Evolutionary conservation across 768 basidiomycete species (phyloP), one percentile per base, ranked within the genome.

Genomic region (Phlegmacium glaucopus): DNA sequence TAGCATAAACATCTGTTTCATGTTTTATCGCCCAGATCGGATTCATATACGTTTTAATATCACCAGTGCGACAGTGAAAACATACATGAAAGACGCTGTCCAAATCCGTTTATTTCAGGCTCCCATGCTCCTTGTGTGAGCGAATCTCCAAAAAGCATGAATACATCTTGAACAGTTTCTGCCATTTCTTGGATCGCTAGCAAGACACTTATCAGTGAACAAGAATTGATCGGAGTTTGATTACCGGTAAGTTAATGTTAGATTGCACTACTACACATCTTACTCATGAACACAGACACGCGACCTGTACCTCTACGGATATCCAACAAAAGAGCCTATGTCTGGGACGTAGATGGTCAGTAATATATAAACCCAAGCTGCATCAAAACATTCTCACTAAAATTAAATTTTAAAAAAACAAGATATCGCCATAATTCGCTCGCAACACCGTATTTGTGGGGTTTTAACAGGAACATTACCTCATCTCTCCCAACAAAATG

Each of bases 401-500:
- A 30, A 36, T 30, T 45, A 46, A 41, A 30, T 38, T 49, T 52
- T 53, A 63, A 48, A 47, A 15, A n/a, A 32, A 34, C 38, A 60
- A 94, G 95, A 93, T 61, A 85, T 92, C 56, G 84, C 86, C 8
- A 75, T 69, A 6, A 70, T 99, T 9, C 89, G 96, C 30, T 80
- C 87, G 26, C 69, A 83, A 55, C 84, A 96, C 65, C 83, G 75
- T 47, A 77, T 98, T 39, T 93, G 90, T 58, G 94, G 95, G 29
- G 72, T 92, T 37, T 68, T 97, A 37, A 77, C 82, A 1, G 96
- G 96, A 0, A 98, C 96, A 1, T 79, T 99, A 11, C 94, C 96
- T 2, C 92, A 94, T 61, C 76, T 98, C 1, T 85, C 93, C 1
- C 94, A 97, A 58, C 96, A 99, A 67, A 99, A 99, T 71, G 81